Percentiles rank a stretch among this genome's conserved stretches.
phyloP scores from a whole-genome alignment of 139 green algal species.

The Closterium sp. region DNA sequence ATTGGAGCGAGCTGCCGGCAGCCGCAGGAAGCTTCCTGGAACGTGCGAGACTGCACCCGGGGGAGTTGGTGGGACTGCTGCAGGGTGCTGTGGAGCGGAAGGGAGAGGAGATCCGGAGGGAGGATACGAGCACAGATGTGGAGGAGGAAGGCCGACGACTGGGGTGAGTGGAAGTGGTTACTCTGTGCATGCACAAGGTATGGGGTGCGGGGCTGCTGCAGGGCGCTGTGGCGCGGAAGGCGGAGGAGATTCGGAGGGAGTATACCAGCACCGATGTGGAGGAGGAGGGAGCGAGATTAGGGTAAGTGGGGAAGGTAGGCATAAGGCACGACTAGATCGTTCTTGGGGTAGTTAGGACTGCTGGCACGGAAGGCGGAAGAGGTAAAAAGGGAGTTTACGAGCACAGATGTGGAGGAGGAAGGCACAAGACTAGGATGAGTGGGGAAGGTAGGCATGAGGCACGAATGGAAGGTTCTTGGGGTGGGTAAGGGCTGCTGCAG shows the following conservation, averaged over 20 bases:
- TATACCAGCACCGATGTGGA: background rate
- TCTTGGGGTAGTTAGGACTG: too few species aligned
- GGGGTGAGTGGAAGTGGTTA: background rate
- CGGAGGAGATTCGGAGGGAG: background rate
- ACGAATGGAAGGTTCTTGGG: too few species aligned
- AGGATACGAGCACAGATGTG: background rate
- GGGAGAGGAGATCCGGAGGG: background rate
- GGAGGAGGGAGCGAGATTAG: background rate
- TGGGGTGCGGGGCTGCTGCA: background rate
- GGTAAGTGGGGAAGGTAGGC: background rate
- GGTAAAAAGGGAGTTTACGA: too few species aligned
- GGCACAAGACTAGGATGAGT: too few species aligned
- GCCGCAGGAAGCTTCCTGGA: background rate
- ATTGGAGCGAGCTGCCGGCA: background rate
- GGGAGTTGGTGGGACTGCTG: background rate
- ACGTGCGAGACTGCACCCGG: background rate
- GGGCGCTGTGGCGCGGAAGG: background rate
- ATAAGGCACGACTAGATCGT: too few species aligned
- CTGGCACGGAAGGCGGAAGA: too few species aligned
- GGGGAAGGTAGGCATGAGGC: background rate
- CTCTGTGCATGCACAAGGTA: background rate
- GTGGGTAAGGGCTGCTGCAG: too few species aligned
- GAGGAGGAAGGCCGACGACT: background rate
- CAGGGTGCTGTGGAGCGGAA: background rate
- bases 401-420: too few species aligned